Base-by-base conservation (phyloP, 2,329 filamentous ascomycete genomes). In the Gnomoniopsis sp. region DNA sequence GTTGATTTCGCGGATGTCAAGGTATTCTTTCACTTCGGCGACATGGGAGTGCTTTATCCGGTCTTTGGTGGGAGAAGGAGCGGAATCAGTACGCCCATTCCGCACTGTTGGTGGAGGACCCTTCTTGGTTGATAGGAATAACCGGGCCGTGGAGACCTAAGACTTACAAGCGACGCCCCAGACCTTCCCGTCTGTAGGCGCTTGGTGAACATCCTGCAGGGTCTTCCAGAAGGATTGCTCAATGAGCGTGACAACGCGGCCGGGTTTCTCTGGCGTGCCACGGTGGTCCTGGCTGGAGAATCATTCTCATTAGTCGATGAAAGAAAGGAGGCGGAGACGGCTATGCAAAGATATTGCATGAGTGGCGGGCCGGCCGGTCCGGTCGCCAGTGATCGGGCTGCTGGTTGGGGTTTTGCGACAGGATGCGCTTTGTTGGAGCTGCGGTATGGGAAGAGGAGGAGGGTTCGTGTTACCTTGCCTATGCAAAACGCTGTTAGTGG, bases 1-100 rank as follows among this genome's bases (percentile, higher is more conserved):
- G 75, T 98, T 96, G 70, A 98, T 96, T 75, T 99, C 95, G 49
- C 95, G 88, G 64, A 97, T 93, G 73, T 98, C 93, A 50, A 99
- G 89, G 72, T 97, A 97, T 59, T 75, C 83, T 65, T 90, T 88
- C 3, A 97, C 93, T 75, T 93, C 88, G 61, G 86, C 81, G 22
- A 96, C 91, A 65, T 87, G 83, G 2, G 84, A 79, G 7, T 87
- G 74, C 30, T 82, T 79, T 73, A 96, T 93, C 69, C 93, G 89
- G 77, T 97, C 46, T 48, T 48, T 19, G 17, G 6, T 30, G 26
- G 26, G 14, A 15, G 6, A 43, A 19, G 38, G 12, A 19, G 14
- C n/a, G 38, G 4, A 19, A 11, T 43, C 38, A 43, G 38, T 43
- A 43, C 14, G 12, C 6, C 3, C 15, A 19, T 6, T 43, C 12